Conservation (phyloP, 129 eudicot species). For the Escallonia herrerae region DNA sequence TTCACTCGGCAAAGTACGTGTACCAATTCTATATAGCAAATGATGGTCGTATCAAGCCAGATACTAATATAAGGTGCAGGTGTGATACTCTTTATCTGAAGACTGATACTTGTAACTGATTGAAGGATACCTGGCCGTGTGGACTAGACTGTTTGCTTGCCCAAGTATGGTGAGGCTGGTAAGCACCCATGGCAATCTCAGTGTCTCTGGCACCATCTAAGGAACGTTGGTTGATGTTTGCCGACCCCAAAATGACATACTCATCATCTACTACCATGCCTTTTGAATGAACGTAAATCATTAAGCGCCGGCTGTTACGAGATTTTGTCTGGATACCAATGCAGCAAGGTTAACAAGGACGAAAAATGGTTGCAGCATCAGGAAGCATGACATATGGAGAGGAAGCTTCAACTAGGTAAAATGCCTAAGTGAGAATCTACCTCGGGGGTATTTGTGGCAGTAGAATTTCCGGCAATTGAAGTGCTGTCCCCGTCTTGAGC, state of each 20-base stretch:
- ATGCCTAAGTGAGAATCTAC: conserved; percentile 18
- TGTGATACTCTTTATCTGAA: too few relatives aligned
- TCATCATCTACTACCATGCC: conserved; percentile 97
- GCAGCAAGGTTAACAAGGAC: not conserved
- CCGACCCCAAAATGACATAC: conserved; percentile 78
- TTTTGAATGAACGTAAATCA: conserved; percentile 92
- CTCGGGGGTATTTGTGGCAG: conserved; percentile 44
- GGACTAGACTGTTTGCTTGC: conserved; percentile 48
- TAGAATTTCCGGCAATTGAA: conserved; percentile 21
- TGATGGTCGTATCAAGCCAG: too few relatives aligned
- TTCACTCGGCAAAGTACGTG: too few relatives aligned
- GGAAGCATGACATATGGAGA: not conserved
- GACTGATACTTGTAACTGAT: too few relatives aligned
- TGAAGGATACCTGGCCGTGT: conserved; percentile 53
- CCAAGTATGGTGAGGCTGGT: conserved; percentile 89
- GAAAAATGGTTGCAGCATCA: conserved; percentile 4
- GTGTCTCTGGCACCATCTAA: conserved; percentile 93
- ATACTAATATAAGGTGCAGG: too few relatives aligned
- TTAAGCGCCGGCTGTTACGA: conserved; percentile 61
- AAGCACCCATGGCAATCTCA: conserved; percentile 95
- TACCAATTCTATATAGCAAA: too few relatives aligned
- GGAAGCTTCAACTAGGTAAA: not conserved
- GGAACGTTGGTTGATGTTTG: conserved; percentile 93
- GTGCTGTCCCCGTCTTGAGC: conserved; percentile 19
- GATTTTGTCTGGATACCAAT: conserved; percentile 36